Conservation (phyloP, 441 rosid species). For the Eruca vesicaria region DNA sequence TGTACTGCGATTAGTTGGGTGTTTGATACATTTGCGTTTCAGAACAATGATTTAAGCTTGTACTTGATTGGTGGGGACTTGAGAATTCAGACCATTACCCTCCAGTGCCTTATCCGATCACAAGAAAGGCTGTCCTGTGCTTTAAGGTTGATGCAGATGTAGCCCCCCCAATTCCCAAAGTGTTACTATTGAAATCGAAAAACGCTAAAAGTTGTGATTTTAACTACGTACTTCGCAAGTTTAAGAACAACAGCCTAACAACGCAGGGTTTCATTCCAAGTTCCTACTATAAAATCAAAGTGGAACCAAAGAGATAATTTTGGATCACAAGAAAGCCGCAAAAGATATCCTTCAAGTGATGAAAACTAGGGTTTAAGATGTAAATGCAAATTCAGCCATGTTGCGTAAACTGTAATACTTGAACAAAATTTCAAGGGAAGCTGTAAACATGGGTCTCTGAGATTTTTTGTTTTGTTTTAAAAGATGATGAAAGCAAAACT, state of each 20-base stretch:
- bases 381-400: conserved; percentile 11
- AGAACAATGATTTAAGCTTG: conserved; percentile 45
- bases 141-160: too few species aligned
- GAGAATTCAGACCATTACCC: conserved; percentile 49
- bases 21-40: conserved; percentile 54
- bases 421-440: conserved; percentile 6
- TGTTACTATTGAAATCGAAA: too few species aligned
- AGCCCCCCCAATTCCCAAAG: too few species aligned
- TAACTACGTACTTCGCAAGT: conserved; percentile 9
- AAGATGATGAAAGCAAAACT: conserved; percentile 14
- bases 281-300: conserved; percentile 14
- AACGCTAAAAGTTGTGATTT: not conserved
- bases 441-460: conserved; percentile 10
- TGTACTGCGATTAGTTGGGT: conserved; percentile 78
- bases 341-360: conserved; percentile 12
- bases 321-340: conserved; percentile 14
- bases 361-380: not conserved
- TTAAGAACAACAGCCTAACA: conserved; percentile 11
- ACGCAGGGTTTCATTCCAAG: conserved; percentile 14
- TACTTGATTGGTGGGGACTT: conserved; percentile 73
- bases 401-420: conserved; percentile 15
- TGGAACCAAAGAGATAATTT: not conserved
- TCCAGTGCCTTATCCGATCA: not conserved
- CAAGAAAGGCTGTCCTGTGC: too few species aligned
- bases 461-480: conserved; percentile 2